Conservation (phyloP, 805 yeast genomes). For the Kregervanrija delftensis region DNA sequence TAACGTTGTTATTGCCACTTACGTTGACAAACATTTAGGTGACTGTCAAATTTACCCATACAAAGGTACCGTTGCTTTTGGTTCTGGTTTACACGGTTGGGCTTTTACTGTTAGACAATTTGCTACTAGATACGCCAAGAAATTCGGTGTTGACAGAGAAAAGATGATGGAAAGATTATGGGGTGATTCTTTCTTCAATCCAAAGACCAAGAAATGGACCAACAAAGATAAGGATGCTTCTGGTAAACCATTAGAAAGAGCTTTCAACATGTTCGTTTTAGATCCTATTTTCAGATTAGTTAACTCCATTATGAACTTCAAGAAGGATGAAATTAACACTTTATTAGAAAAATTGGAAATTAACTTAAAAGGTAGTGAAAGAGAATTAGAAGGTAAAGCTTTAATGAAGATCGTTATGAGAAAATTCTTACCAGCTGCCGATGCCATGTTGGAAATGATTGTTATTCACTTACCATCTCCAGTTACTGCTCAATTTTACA, state of each 20-base stretch:
- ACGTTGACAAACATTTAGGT: conserved; percentile 85
- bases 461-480: conserved; percentile 98
- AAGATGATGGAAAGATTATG: conserved; percentile 99
- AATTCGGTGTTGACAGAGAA: conserved; percentile 96
- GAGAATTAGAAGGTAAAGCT: conserved; percentile 98
- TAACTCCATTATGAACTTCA: conserved; percentile 97
- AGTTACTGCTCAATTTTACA: conserved; percentile 97
- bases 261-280: conserved; percentile 97
- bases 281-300: conserved; percentile 99
- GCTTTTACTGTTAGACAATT: conserved; percentile 99
- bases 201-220: conserved; percentile 99
- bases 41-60: conserved; percentile 99
- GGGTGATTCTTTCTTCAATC: conserved; percentile 99
- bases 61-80: conserved; percentile 98
- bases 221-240: conserved; percentile 92
- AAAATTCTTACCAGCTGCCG: conserved; percentile 99
- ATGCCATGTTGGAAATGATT: conserved; percentile 98
- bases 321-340: conserved; percentile 92
- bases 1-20: conserved; percentile 95
- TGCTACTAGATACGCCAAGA: conserved; percentile 96
- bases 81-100: conserved; percentile 99
- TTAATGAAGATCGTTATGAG: conserved; percentile 97
- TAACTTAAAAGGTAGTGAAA: conserved; percentile 90
- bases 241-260: conserved; percentile 95
- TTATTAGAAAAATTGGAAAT: conserved; percentile 93